A percentile compares a stretch with the other conserved stretches of the same genome.
phyloP scores from a whole-genome alignment of 495 filamentous ascomycete genomes.

The Penicillium cosmopolitanum region DNA sequence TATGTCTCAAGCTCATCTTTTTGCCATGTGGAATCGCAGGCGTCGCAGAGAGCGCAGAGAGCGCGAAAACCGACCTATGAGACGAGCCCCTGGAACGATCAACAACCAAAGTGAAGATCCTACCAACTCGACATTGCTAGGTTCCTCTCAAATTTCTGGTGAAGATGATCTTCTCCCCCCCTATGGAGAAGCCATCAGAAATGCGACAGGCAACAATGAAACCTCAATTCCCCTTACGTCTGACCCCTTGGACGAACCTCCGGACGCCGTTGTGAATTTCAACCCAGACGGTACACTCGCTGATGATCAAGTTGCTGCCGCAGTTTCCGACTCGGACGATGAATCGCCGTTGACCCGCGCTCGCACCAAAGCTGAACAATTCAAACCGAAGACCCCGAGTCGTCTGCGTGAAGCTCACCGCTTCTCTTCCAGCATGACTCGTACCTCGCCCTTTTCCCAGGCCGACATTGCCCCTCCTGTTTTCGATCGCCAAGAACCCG shows the following conservation, averaged over 20 bases:
- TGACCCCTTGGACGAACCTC: not conserved
- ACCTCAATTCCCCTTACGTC: not conserved
- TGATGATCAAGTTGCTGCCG: not conserved
- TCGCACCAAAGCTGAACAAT: slow-evolving; percentile 44
- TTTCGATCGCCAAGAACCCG: not conserved
- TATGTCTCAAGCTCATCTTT: too few relatives aligned
- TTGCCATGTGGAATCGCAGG: too few relatives aligned
- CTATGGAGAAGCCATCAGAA: not conserved
- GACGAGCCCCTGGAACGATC: too few relatives aligned
- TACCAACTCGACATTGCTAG: not conserved
- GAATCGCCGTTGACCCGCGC: slow-evolving; percentile 30
- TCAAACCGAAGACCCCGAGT: slow-evolving; percentile 53
- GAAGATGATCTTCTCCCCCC: not conserved
- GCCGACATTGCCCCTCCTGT: not conserved
- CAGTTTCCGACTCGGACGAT: slow-evolving; percentile 1
- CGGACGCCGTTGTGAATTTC: not conserved
- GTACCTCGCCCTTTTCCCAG: not conserved
- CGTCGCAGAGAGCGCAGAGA: too few relatives aligned
- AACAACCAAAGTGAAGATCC: not conserved
- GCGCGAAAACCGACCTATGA: too few relatives aligned
- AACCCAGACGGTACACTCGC: not conserved
- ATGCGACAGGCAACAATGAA: not conserved
- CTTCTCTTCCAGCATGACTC: slow-evolving; percentile 23
- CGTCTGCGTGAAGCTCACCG: slow-evolving; percentile 46
- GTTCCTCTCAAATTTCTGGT: not conserved